phyloP scores from a whole-genome alignment of 257 asterid species.

The Echites panduratus region DNA sequence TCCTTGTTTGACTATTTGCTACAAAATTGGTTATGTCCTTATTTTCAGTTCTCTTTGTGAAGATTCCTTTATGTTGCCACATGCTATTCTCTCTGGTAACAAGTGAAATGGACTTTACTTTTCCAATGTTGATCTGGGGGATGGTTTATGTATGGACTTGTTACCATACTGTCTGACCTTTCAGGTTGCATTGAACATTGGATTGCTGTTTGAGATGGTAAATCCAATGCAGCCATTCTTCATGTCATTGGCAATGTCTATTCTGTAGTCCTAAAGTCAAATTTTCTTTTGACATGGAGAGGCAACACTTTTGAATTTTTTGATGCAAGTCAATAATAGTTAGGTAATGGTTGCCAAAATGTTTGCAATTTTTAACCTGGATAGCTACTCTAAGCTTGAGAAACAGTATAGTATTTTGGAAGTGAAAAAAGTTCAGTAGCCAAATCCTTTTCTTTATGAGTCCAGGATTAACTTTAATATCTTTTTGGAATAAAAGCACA shows the following conservation, averaged over 20 bases:
- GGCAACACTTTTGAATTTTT: constrained; percentile 69
- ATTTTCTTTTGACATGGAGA: constrained; percentile 75
- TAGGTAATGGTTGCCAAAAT: constrained; percentile 34
- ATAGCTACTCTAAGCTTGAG: neutral
- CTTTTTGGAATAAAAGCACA: neutral
- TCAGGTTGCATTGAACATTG: no score
- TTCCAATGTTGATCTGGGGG: no score
- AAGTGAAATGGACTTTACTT: no score
- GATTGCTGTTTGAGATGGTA: no score
- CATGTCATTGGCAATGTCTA: constrained; percentile 44
- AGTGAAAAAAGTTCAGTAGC: neutral
- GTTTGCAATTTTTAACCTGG: neutral
- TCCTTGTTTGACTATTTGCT: no score
- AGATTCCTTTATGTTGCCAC: no score
- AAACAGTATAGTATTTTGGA: neutral
- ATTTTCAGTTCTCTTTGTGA: no score
- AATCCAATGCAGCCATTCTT: constrained; percentile 33
- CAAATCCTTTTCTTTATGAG: neutral
- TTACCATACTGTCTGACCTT: no score
- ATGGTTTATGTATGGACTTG: no score
- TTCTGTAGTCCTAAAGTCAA: constrained; percentile 42
- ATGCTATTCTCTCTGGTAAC: no score
- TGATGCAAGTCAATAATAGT: constrained; percentile 61
- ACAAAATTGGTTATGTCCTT: no score
- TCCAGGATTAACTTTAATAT: neutral